These are phyloP conservation scores for Aspergillus pseudonomiae DNA, from an alignment of 2,329 filamentous ascomycete species.

Conservation along the genomic window DNA sequence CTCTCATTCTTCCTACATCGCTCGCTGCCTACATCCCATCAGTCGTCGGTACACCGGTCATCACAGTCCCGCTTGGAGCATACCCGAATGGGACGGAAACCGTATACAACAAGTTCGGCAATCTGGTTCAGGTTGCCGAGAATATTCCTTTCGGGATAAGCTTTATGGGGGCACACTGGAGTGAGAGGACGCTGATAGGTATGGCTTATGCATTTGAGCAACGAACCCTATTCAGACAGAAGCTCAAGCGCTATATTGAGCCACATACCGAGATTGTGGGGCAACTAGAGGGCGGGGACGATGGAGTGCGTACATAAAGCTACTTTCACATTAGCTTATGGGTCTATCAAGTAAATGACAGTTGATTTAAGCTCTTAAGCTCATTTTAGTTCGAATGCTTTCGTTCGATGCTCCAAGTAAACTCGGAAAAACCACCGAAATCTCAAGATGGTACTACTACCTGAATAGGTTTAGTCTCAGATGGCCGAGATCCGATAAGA, in stretches of 20 bases:
- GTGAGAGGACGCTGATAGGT: slow-evolving; percentile 64
- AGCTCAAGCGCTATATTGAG: slow-evolving; percentile 52
- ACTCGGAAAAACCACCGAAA: background rate
- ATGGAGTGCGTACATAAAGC: background rate
- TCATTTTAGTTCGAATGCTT: background rate
- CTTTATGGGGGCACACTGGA: slow-evolving; percentile 65
- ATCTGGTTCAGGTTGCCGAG: slow-evolving; percentile 58
- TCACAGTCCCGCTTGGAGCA: slow-evolving; percentile 66
- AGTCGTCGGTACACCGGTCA: slow-evolving; percentile 61
- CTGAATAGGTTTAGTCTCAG: slow-evolving; percentile 1
- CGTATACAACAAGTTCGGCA: slow-evolving; percentile 47
- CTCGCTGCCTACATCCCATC: slow-evolving; percentile 54
- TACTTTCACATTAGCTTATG: background rate
- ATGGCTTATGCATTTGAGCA: slow-evolving; percentile 72
- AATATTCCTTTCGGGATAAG: slow-evolving; percentile 64
- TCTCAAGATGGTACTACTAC: background rate
- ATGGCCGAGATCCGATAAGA: background rate
- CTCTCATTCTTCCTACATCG: slow-evolving; percentile 62
- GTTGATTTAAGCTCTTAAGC: background rate
- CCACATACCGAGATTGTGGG: slow-evolving; percentile 51
- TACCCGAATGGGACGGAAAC: slow-evolving; percentile 52
- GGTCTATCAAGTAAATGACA: background rate
- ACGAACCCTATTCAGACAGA: slow-evolving; percentile 53
- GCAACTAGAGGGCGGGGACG: background rate
- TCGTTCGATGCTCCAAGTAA: background rate